Evolutionary conservation across 495 filamentous ascomycete species (phyloP).

Genomic region (Evernia prunastri): DNA sequence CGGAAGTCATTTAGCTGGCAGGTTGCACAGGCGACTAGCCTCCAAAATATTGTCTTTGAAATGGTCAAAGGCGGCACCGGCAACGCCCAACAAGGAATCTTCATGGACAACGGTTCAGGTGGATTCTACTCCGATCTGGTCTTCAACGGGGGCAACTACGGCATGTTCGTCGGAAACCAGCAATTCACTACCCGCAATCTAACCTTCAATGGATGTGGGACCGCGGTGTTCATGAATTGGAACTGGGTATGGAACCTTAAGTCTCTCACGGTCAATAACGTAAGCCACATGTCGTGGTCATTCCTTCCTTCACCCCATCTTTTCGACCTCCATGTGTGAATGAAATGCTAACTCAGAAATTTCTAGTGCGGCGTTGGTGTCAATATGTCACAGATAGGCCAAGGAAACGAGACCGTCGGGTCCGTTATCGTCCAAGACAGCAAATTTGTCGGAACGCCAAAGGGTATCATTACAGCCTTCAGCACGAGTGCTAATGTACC

Average conservation of each 20-base stretch:
- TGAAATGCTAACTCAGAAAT: slow-evolving; percentile 19
- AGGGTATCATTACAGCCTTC: slow-evolving; percentile 70
- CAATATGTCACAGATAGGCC: slow-evolving; percentile 64
- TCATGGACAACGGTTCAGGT: slow-evolving; percentile 93
- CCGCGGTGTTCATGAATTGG: slow-evolving; percentile 91
- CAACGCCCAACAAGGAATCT: slow-evolving; percentile 83
- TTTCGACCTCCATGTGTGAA: too few relatives aligned
- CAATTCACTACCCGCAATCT: slow-evolving; percentile 93
- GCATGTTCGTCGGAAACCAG: slow-evolving; percentile 85
- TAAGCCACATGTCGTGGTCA: too few relatives aligned
- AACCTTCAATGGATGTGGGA: slow-evolving; percentile 82
- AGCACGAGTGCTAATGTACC: slow-evolving; percentile 46
- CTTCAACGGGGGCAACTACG: slow-evolving; percentile 82
- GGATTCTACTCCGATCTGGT: slow-evolving; percentile 82
- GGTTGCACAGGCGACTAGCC: slow-evolving; percentile 86
- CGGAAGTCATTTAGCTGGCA: slow-evolving; percentile 67
- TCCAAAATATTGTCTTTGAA: slow-evolving; percentile 87
- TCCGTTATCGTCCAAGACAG: slow-evolving; percentile 79
- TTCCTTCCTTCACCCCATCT: too few relatives aligned
- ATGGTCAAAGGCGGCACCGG: slow-evolving; percentile 66
- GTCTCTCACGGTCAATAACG: too few relatives aligned
- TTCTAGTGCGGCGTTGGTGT: slow-evolving; percentile 71
- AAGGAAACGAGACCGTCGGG: slow-evolving; percentile 62
- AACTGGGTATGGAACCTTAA: slow-evolving; percentile 91
- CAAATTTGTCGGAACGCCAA: slow-evolving; percentile 62